Percentiles rank a stretch among this genome's conserved stretches.
Evolutionary conservation across 2,329 filamentous ascomycete species (phyloP).

Genomic region (Daldinia sp.): DNA sequence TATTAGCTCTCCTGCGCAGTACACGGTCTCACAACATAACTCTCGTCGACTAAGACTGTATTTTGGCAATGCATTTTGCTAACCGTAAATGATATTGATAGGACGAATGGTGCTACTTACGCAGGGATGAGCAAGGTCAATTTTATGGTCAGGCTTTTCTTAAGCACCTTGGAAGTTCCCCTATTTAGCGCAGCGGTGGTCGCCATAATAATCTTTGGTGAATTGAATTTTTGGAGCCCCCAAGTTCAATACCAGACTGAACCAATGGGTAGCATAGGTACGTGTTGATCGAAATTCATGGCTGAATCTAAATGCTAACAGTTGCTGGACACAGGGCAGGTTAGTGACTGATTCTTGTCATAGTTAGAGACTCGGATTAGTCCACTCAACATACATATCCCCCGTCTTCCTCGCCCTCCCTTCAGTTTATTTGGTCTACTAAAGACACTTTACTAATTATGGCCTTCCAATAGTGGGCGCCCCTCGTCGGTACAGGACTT

Average conservation of each 20-base stretch:
- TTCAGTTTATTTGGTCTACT: background rate
- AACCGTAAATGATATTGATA: slow-evolving; percentile 1
- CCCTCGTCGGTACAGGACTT: slow-evolving; percentile 65
- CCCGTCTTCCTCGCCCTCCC: background rate
- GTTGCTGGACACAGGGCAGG: slow-evolving; percentile 18
- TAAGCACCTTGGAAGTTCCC: slow-evolving; percentile 65
- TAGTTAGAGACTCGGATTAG: background rate
- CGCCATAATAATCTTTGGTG: slow-evolving; percentile 67
- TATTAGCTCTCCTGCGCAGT: background rate
- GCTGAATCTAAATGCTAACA: slow-evolving; percentile 4
- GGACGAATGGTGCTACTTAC: slow-evolving; percentile 63
- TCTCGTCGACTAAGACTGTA: background rate
- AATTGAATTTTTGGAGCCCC: slow-evolving; percentile 68
- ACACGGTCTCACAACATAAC: background rate
- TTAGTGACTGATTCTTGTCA: slow-evolving; percentile 17
- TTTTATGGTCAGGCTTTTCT: slow-evolving; percentile 60
- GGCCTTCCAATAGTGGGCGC: slow-evolving; percentile 59
- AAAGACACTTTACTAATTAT: slow-evolving; percentile 5
- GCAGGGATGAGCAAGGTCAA: slow-evolving; percentile 64
- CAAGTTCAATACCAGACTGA: slow-evolving; percentile 68
- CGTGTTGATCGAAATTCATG: slow-evolving; percentile 33
- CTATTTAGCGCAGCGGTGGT: slow-evolving; percentile 67
- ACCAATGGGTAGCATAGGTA: slow-evolving; percentile 67
- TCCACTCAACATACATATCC: slow-evolving; percentile 47
- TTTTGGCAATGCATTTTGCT: background rate